Evolutionary conservation across 345 rosid genomes (phyloP), one percentile per base, ranked within the genome.

Genomic region (Salix exigua): DNA sequence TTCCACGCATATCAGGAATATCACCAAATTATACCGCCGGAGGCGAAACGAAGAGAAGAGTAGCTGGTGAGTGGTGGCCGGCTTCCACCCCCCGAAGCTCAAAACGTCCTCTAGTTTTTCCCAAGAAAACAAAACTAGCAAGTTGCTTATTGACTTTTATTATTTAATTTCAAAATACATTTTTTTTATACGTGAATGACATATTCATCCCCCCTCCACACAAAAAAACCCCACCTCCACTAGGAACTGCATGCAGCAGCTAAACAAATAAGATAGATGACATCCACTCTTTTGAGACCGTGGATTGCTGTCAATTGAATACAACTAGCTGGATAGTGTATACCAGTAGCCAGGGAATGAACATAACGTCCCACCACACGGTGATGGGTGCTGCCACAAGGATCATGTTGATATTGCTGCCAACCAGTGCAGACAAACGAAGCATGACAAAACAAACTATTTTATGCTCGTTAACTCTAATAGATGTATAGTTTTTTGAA

Each of bases 351-450:
- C 37, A 5, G 37, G 7, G 37, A 35, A 35, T 5, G 37, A 35
- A 55, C 13, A n/a, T n/a, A 9, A 55, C 25, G 62, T 55, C 62
- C 62, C 26, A n/a, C 14, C 62, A 58, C 28, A 58, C 8, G 62
- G 26, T 58, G 26, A 58, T 58, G 28, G 62, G 23, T n/a, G 62
- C 62, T 64, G 42, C 79, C 70, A 63, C 69, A 37, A 6, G 44
- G 50, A 17, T 18, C 42, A 14, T 5, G 53, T 9, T 68, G 67
- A 72, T 48, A 53, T 73, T 58, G 66, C 68, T 68, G 76, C 55
- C 72, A 73, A 68, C 0, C 9, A 79, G 60, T 72, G 77, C 14
- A 73, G 80, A 76, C 75, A 76, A 25, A 38, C 21, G 19, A 60
- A 53, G 33, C 46, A 42, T 55, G 21, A n/a, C 18, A 2, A 2